Base-by-base conservation (phyloP, 1,139 yeast genomes). In the Diutina pseudorugosa region DNA sequence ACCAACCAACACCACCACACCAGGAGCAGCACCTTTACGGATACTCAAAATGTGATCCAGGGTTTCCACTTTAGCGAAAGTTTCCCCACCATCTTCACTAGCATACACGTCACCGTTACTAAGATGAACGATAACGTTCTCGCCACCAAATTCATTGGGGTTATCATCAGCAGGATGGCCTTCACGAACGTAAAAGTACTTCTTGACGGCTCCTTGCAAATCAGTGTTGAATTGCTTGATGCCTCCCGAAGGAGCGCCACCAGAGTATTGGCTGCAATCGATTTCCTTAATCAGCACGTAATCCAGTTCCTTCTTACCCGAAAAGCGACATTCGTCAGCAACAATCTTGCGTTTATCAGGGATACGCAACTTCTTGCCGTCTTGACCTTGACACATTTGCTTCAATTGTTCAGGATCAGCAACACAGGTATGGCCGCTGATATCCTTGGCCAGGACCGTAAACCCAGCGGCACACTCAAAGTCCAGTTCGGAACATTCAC, bases 11-110 rank as follows among this genome's bases (percentile, higher is more conserved):
- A 83, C 79, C 3, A 87, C 81, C 43, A 78, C 75, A 52, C 87
- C 83, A n/a, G 83, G 76, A 59, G 76, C 76, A 56, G 72, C 76
- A 53, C 94, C 93, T 51, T 81, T 73, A 51, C 75, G 73, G 44
- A 85, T 75, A 7, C 77, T 79, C 4, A 74, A 57, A 47, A 88
- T 73, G 21, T 75, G 71, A 20, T 77, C 83, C 43, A 69, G 68
- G 4, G 77, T 62, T 1, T 70, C 76, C 21, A 79, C 72, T 55
- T 70, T 69, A 16, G 71, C 70, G 69, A 91, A 84, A 1, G 67
- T 65, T 3, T 70, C 63, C 20, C 98, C 98, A 50, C 94, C 95
- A 66, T 90, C 83, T 61, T 82, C 85, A 0, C 96, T 86, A 14
- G 88, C 75, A 59, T 68, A 83, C 1, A 82, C 73, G 9, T 71